Conservation (phyloP, 192 early-diverging fungal genomes). For the Polychytrium aggregatum region DNA sequence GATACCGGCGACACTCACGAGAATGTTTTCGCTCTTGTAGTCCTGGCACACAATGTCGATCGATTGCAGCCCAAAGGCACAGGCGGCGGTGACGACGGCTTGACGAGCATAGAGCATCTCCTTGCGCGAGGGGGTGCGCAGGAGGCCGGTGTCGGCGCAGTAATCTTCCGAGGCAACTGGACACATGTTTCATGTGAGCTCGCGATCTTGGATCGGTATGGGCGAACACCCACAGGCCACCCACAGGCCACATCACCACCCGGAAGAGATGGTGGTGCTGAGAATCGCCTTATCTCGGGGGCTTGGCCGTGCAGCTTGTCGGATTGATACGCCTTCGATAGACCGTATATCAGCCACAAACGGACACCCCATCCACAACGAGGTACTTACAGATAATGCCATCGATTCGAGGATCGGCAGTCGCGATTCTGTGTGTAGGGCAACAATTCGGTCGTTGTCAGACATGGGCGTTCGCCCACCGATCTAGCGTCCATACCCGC, state of each 20-base stretch:
- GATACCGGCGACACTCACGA: conserved; percentile 4
- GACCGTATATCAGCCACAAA: too few species aligned
- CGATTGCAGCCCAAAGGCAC: conserved; percentile 76
- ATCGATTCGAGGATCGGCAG: conserved; percentile 62
- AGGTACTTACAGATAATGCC: conserved; percentile 42
- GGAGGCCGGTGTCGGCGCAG: conserved; percentile 76
- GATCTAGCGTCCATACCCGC: too few species aligned
- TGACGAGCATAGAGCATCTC: conserved; percentile 79
- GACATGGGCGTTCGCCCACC: too few species aligned
- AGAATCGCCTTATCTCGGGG: too few species aligned
- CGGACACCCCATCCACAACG: background rate
- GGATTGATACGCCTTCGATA: too few species aligned
- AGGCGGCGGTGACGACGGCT: conserved; percentile 65
- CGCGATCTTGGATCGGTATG: too few species aligned
- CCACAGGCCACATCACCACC: too few species aligned
- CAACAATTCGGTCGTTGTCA: background rate
- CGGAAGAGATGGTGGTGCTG: too few species aligned
- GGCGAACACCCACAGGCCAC: too few species aligned
- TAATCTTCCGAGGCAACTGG: conserved; percentile 83
- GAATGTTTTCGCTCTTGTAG: conserved; percentile 39
- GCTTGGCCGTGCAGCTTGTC: too few species aligned
- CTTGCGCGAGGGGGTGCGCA: conserved; percentile 53
- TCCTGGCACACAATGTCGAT: conserved; percentile 94
- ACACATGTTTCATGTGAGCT: background rate
- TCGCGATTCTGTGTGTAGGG: conserved; percentile 72